Percentiles rank a stretch among this genome's conserved stretches.
phyloP scores from a whole-genome alignment of 2,329 filamentous ascomycete species.

The Trichoderma breve region DNA sequence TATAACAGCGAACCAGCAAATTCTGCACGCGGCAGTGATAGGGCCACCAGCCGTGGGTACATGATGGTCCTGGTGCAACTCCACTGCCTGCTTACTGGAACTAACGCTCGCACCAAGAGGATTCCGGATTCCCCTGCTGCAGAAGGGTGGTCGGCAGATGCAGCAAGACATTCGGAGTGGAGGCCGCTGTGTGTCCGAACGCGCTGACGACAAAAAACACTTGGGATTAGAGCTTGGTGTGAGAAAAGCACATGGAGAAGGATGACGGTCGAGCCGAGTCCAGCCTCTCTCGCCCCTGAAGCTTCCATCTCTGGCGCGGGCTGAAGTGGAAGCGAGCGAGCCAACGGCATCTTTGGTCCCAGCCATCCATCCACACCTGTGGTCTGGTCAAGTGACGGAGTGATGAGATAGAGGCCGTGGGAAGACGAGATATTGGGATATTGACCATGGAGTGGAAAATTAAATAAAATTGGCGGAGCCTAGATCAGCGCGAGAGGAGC shows the following conservation, averaged over 20 bases:
- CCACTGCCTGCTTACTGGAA: conserved; percentile 13
- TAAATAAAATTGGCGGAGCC: background rate
- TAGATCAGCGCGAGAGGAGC: background rate
- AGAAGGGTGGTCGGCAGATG: conserved; percentile 14
- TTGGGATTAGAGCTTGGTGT: background rate
- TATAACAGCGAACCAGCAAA: background rate
- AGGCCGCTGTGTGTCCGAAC: conserved; percentile 1
- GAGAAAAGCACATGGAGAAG: conserved; percentile 3
- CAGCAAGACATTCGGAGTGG: conserved; percentile 18
- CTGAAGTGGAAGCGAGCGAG: conserved; percentile 14
- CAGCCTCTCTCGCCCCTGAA: conserved; percentile 18
- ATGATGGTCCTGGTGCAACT: background rate
- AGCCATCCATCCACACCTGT: conserved; percentile 13
- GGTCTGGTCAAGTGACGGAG: conserved; percentile 12
- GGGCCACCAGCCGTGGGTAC: background rate
- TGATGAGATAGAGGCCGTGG: background rate
- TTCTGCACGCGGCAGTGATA: background rate
- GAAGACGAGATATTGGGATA: background rate
- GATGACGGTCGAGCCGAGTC: conserved; percentile 17
- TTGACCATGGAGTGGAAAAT: background rate
- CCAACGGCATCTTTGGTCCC: conserved; percentile 13
- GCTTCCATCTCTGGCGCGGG: conserved; percentile 4
- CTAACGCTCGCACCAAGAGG: background rate
- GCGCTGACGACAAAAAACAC: conserved; percentile 3
- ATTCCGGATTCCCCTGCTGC: conserved; percentile 9